These are phyloP conservation scores for Maudiozyma barnettii DNA, from an alignment of 805 yeast genomes.

Conservation along the genomic window DNA sequence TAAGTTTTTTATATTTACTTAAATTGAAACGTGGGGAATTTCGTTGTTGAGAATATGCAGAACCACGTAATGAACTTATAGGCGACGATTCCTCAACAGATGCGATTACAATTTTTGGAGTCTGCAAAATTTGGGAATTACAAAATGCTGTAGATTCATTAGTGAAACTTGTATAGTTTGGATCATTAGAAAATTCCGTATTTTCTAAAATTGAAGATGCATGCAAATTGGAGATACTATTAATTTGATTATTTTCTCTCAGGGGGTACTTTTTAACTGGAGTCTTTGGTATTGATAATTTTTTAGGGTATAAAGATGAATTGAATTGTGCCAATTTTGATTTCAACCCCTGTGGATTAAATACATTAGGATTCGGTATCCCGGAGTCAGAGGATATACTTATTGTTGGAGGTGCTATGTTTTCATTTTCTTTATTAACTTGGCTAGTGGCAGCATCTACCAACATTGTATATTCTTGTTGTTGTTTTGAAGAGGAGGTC, in stretches of 20 bases:
- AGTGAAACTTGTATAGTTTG: conserved; percentile 10
- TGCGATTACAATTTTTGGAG: conserved; percentile 7
- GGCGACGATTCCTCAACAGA: conserved; percentile 15
- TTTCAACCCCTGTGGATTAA: conserved; percentile 20
- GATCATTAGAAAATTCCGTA: conserved; percentile 9
- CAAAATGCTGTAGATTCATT: conserved; percentile 12
- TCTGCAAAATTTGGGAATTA: conserved; percentile 14
- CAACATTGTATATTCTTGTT: neutral
- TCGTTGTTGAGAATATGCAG: neutral
- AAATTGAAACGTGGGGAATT: conserved; percentile 9
- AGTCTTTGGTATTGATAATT: conserved; percentile 22
- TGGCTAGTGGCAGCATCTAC: neutral
- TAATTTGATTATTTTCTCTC: conserved; percentile 6
- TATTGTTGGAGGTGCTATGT: neutral
- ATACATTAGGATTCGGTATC: conserved; percentile 23
- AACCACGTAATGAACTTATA: conserved; percentile 3
- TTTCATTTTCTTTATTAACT: neutral
- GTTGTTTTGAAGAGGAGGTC: neutral
- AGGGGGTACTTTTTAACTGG: conserved; percentile 27
- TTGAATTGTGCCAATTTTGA: conserved; percentile 18
- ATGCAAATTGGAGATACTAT: conserved; percentile 1
- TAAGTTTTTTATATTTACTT: conserved; percentile 19
- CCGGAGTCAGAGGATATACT: conserved; percentile 9
- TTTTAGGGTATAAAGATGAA: conserved; percentile 14
- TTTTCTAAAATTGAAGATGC: conserved; percentile 9